phyloP scores from a whole-genome alignment of 805 yeast genomes.

The Lachancea mirantina region DNA sequence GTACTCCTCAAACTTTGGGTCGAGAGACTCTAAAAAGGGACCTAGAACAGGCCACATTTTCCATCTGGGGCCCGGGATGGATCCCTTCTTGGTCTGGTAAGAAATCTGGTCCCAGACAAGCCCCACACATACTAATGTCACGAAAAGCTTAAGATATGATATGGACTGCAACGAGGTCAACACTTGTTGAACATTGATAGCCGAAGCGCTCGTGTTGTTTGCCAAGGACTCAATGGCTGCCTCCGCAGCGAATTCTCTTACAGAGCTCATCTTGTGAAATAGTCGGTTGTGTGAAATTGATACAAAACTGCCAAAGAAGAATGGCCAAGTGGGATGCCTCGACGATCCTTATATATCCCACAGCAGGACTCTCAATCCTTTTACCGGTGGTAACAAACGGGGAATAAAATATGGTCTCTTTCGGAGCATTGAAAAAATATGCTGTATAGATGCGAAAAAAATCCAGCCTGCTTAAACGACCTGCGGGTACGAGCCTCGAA shows the following conservation, averaged over 20 bases:
- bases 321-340: too few species aligned
- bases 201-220: background rate
- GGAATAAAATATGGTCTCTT: background rate
- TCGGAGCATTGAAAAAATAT: too few species aligned
- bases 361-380: background rate
- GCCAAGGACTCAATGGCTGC: background rate
- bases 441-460: constrained; percentile 6
- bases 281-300: too few species aligned
- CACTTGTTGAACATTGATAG: constrained; percentile 7
- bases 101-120: constrained; percentile 67
- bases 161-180: constrained; percentile 22
- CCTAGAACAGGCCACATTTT: constrained; percentile 95
- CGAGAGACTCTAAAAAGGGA: constrained; percentile 87
- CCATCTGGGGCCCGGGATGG: constrained; percentile 81
- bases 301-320: too few species aligned
- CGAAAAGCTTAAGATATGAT: constrained; percentile 48
- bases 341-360: constrained; percentile 1
- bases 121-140: constrained; percentile 41
- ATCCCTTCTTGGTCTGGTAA: constrained; percentile 75
- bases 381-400: constrained; percentile 2
- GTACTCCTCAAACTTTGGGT: constrained; percentile 94
- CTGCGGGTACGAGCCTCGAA: too few species aligned
- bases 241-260: constrained; percentile 2
- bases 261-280: constrained; percentile 7
- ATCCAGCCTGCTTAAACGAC: constrained; percentile 6